Evolutionary conservation across 169 alveolate genomes (phyloP), one percentile per base, ranked within the genome.

Genomic region (Eimeria falciformis): DNA sequence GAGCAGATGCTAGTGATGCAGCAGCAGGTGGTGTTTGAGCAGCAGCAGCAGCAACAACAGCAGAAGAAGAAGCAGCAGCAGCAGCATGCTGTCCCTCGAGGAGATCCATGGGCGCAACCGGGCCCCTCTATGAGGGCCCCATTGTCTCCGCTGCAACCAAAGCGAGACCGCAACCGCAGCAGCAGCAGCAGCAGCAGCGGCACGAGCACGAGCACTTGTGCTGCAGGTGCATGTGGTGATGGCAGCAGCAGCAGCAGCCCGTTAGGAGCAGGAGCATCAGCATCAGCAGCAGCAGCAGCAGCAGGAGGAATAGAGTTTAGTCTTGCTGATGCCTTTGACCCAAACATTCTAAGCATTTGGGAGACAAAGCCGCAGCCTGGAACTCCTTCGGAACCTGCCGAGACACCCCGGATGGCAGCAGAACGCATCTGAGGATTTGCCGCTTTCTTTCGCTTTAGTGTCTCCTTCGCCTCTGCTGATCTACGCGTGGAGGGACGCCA

Each of bases 351-450:
- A 29, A n/a, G 29, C 37, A 7, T 62, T 9, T 0, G 73, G 29
- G 73, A 62, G 73, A 62, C 37, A 14, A 62, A 62, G 73, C 73
- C 73, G 7, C 73, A 62, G 73, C 73, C 73, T n/a, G 11, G 7
- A 50, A 7, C 62, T 14, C 62, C 62, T 14, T 7, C 7, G 62
- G 62, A n/a, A n/a, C n/a, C n/a, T n/a, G n/a, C n/a, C n/a, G n/a
- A n/a, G n/a, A n/a, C n/a, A n/a, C n/a, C n/a, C n/a, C n/a, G n/a
- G n/a, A n/a, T n/a, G n/a, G n/a, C n/a, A n/a, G n/a, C n/a, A n/a
- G n/a, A n/a, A n/a, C n/a, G n/a, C n/a, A n/a, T n/a, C n/a, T n/a
- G n/a, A n/a, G n/a, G n/a, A n/a, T n/a, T n/a, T n/a, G n/a, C n/a
- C n/a, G n/a, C n/a, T n/a, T n/a, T n/a, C n/a, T n/a, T n/a, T n/a